These are phyloP conservation scores for Blastomyces silverae DNA, from an alignment of 2,329 filamentous ascomycete genomes.

Conservation along the genomic window DNA sequence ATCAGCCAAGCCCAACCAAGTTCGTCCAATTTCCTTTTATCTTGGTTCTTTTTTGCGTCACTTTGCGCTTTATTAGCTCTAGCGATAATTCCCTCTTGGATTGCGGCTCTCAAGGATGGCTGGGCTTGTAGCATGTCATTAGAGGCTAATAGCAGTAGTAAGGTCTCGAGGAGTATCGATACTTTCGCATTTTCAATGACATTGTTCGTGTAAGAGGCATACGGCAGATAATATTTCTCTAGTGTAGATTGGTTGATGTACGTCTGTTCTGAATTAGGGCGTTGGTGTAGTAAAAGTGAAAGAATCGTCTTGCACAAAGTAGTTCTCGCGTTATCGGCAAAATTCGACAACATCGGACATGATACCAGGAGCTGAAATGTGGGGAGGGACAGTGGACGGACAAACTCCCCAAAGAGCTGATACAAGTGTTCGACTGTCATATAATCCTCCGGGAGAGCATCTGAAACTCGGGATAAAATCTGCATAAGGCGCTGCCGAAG, in stretches of 20 bases:
- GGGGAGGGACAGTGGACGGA: conserved; percentile 41
- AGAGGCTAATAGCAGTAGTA: conserved; percentile 50
- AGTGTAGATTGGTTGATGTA: conserved; percentile 47
- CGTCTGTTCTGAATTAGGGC: conserved; percentile 35
- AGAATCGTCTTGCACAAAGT: conserved; percentile 51
- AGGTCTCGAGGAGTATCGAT: conserved; percentile 59
- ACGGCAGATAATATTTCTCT: conserved; percentile 58
- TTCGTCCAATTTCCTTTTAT: conserved; percentile 31
- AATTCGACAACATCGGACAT: conserved; percentile 39
- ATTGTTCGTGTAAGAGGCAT: conserved; percentile 55
- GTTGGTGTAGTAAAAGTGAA: conserved; percentile 43
- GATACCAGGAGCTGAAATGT: conserved; percentile 44
- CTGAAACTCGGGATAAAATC: conserved; percentile 38
- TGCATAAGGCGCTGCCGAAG: conserved; percentile 43
- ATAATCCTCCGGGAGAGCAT: conserved; percentile 32
- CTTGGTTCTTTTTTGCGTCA: conserved; percentile 42
- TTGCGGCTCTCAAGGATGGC: conserved; percentile 38
- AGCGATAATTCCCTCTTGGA: conserved; percentile 49
- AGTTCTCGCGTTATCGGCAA: conserved; percentile 39
- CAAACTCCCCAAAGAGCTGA: conserved; percentile 42
- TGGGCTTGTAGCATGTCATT: conserved; percentile 32
- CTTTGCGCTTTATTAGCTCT: conserved; percentile 44
- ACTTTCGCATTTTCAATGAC: conserved; percentile 66
- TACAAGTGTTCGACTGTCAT: conserved; percentile 37
- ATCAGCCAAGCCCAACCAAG: conserved; percentile 35